Evolutionary conservation across 257 asterid species (phyloP).

Genomic region (Solanum phureja): DNA sequence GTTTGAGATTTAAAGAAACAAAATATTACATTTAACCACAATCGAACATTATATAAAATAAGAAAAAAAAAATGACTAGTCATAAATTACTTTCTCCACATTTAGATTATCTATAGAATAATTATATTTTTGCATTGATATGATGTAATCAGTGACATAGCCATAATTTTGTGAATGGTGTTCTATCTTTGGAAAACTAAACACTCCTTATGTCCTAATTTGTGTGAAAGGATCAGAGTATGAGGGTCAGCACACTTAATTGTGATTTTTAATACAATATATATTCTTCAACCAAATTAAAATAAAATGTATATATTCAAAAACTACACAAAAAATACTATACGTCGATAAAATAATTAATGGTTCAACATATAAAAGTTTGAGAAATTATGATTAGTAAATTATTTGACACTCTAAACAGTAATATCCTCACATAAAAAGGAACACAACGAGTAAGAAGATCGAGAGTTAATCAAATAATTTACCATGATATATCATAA

Average conservation of each 20-base stretch:
- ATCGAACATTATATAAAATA: background rate
- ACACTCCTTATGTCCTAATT: background rate
- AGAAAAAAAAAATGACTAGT: background rate
- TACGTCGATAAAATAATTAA: too few relatives aligned
- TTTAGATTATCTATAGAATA: background rate
- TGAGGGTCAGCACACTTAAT: too few relatives aligned
- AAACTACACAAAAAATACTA: too few relatives aligned
- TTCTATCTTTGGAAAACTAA: background rate
- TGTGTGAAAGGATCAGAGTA: background rate
- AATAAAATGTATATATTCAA: too few relatives aligned
- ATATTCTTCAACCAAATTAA: too few relatives aligned
- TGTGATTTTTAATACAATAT: too few relatives aligned
- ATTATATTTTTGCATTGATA: background rate
- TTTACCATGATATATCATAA: background rate
- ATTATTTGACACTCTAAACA: too few relatives aligned
- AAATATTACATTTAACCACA: background rate
- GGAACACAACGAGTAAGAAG: too few relatives aligned
- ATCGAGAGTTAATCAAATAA: background rate
- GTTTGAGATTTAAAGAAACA: background rate
- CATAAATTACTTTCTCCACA: background rate
- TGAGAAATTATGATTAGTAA: too few relatives aligned
- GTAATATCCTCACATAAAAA: too few relatives aligned
- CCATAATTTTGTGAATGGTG: background rate
- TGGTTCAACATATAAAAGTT: too few relatives aligned
- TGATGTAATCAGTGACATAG: background rate